Base-by-base conservation (phyloP, 2,329 filamentous ascomycete species). In the Xylaria sp. region DNA sequence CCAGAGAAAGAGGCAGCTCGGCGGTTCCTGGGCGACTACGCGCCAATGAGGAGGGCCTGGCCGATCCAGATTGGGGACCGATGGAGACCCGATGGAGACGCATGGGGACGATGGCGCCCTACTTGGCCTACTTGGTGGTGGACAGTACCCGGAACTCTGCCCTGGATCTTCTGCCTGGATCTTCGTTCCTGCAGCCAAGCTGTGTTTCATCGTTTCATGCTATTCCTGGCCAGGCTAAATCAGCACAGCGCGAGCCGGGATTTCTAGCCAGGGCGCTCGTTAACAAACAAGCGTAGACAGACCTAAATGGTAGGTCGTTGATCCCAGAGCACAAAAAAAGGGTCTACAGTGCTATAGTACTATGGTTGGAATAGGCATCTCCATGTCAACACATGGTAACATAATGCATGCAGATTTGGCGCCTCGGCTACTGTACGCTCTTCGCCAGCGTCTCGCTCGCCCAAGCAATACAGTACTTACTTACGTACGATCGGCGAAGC, bases 1-100 rank as follows among this genome's bases (percentile, higher is more conserved):
- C 66, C 24, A 55, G 53, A 53, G 56, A 65, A 70, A 70, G 65
- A 61, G 66, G 69, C 66, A 71, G 69, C 48, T 71, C 63, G 69
- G 69, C 66, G 69, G 59, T 69, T 71, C 56, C 66, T 60, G 34
- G 61, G 55, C 60, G 57, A 53, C 19, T 51, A 65, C 21, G 61
- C 57, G 45, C 67, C 67, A 67, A 69, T 69, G 36, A 64, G 36
- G 24, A 24, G 51, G 36, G 17, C 50, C 24, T 32, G 12, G 42
- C 30, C 32, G 8, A 14, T 53, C 45, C 19, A 30, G 47, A 42
- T 64, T 64, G 51, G 48, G n/a, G 48, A 24, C 19, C 17, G 39
- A 42, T 42, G 39, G 39, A 42, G 39, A 36, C n/a, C 19, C 12
- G 39, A 42, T 42, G 39, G 39, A 42, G 39, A 36, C n/a, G 48